Evolutionary conservation across 805 yeast genomes (phyloP).

Genomic region (Vanderwaltozyma tropicalis): DNA sequence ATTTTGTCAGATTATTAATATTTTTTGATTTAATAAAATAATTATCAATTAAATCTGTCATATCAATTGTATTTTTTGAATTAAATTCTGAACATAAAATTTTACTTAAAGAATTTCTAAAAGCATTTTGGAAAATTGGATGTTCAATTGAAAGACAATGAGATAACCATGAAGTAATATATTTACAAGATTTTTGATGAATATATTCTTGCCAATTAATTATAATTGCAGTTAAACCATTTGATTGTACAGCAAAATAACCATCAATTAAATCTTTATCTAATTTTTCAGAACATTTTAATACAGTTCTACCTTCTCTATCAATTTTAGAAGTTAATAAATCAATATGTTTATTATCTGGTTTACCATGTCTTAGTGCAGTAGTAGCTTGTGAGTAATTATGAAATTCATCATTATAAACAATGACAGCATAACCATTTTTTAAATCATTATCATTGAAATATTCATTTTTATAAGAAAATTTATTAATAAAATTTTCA

Average conservation of each 20-base stretch:
- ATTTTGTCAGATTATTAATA: conserved; percentile 13
- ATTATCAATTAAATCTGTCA: conserved; percentile 18
- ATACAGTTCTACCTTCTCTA: conserved; percentile 38
- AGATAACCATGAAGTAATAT: conserved; percentile 43
- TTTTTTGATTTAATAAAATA: conserved; percentile 14
- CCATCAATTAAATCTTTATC: conserved; percentile 23
- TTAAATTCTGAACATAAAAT: conserved; percentile 29
- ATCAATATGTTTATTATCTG: conserved; percentile 27
- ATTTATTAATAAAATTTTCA: conserved; percentile 6
- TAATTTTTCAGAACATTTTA: conserved; percentile 30
- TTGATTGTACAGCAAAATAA: conserved; percentile 33
- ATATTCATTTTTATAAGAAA: conserved; percentile 6
- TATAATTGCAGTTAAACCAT: conserved; percentile 49
- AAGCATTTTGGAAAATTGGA: conserved; percentile 28
- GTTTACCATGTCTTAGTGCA: conserved; percentile 35
- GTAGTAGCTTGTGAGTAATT: conserved; percentile 44
- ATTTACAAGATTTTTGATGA: conserved; percentile 38
- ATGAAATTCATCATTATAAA: conserved; percentile 79
- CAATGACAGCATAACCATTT: conserved; percentile 37
- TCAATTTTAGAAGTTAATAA: conserved; percentile 37
- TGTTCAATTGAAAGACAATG: conserved; percentile 33
- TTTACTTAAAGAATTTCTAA: conserved; percentile 36
- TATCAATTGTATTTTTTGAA: conserved; percentile 9
- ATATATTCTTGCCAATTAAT: conserved; percentile 40
- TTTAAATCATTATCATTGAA: conserved; percentile 5